Conservation (phyloP, 768 basidiomycete species). For the Rhizopogon rudus region DNA sequence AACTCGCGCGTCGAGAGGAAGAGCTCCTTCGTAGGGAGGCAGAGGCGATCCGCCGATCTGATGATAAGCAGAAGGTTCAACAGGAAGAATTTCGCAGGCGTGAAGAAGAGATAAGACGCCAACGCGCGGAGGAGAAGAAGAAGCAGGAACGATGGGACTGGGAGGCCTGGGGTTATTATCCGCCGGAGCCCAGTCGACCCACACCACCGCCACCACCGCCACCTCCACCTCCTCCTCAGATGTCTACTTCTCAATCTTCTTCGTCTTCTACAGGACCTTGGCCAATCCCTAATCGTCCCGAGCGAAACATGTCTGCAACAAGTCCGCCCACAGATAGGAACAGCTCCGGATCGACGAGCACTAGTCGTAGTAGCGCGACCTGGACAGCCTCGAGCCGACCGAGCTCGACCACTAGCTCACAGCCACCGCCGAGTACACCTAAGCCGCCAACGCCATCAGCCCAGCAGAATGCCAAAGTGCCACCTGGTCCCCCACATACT, state of each 20-base stretch:
- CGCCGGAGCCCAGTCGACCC: conserved; percentile 17
- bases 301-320: conserved; percentile 26
- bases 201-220: conserved; percentile 11
- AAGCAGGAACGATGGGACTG: conserved; percentile 16
- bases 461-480: conserved; percentile 16
- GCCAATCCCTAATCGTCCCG: conserved; percentile 27
- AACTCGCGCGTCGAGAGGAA: conserved; percentile 26
- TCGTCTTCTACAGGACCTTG: conserved; percentile 22
- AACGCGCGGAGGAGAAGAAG: conserved; percentile 27
- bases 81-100: conserved; percentile 26
- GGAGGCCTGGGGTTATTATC: conserved; percentile 22
- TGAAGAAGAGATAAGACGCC: conserved; percentile 26
- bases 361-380: conserved; percentile 22
- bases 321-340: conserved; percentile 27
- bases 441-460: conserved; percentile 22
- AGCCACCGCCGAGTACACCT: conserved; percentile 18
- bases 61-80: conserved; percentile 18
- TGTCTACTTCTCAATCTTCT: conserved; percentile 14
- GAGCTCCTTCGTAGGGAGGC: conserved; percentile 25
- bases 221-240: conserved; percentile 7
- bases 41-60: conserved; percentile 25
- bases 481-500: conserved; percentile 16
- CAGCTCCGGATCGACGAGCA: conserved; percentile 22
- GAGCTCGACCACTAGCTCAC: conserved; percentile 19
- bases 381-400: conserved; percentile 27